These are phyloP conservation scores for Chytriomyces sp. DNA, from an alignment of 192 early-diverging fungal species.

Conservation along the genomic window DNA sequence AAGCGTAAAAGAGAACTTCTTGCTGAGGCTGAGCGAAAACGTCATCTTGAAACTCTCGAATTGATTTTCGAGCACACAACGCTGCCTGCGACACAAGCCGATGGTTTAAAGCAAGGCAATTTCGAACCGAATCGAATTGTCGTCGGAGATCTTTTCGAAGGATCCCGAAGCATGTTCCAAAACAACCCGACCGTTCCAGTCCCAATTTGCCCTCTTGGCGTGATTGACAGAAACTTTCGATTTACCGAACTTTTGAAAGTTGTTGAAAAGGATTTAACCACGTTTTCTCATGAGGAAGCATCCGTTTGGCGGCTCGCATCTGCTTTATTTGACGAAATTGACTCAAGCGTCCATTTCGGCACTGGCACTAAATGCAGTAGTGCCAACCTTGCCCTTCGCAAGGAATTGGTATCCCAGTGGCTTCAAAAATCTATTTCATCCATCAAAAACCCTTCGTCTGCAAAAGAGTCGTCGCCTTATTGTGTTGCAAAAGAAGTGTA, in stretches of 20 bases:
- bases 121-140: constrained; percentile 10
- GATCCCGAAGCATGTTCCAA: constrained; percentile 18
- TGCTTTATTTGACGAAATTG: constrained; percentile 60
- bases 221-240: constrained; percentile 18
- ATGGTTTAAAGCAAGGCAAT: background rate
- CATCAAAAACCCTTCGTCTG: constrained; percentile 50
- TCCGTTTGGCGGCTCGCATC: constrained; percentile 59
- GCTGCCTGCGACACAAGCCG: background rate
- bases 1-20: background rate
- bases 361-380: background rate
- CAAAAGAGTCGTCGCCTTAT: background rate
- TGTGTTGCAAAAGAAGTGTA: constrained; percentile 46
- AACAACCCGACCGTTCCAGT: background rate
- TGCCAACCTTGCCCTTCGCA: constrained; percentile 53
- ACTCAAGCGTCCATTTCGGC: background rate
- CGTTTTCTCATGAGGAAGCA: constrained; percentile 46
- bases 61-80: constrained; percentile 9
- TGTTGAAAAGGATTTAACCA: background rate
- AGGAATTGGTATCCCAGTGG: constrained; percentile 68
- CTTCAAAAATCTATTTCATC: constrained; percentile 61
- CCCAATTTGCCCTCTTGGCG: constrained; percentile 26
- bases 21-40: constrained; percentile 10
- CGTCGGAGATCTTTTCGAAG: background rate
- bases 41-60: constrained; percentile 24
- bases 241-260: constrained; percentile 8